Evolutionary conservation across 2,329 filamentous ascomycete genomes (phyloP), one percentile per base, ranked within the genome.

Genomic region (Triangularia verruculosa): DNA sequence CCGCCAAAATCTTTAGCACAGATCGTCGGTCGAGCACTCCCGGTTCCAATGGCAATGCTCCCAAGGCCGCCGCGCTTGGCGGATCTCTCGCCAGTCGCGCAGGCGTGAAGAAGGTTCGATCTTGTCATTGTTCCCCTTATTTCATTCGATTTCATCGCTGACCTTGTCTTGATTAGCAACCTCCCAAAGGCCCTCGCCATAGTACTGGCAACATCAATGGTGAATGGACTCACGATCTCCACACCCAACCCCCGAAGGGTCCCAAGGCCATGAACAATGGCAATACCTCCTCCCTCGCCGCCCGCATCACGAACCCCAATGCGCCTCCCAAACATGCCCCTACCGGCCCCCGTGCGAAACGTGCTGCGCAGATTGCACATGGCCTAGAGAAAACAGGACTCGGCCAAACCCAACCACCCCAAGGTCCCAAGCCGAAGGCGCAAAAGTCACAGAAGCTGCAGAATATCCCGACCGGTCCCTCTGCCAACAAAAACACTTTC

Each of bases 221-320:
- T 68, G 87, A 89, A 75, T 91, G 88, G 89, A 87, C 86, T 9
- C 88, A 91, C 73, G 89, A 91, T 69, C 81, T 91, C 3, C 87
- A 91, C 74, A 76, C 77, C 67, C 68, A 78, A 69, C 73, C 71
- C 76, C 54, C 59, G 53, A 28, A 24, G 56, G 61, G 59, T 69
- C 73, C 70, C 70, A 71, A 66, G 20, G 71, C 69, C 62, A 69
- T 72, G 60, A 61, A 67, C 47, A 59, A 59, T 17, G 47, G 22
- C 22, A 24, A 24, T 15, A 24, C 51, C 5, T 75, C 73, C 68
- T 78, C 81, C 9, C 77, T 86, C 52, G 79, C 80, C 61, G 76
- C 70, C 25, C 71, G 71, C 64, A 71, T 72, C 63, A 69, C 70
- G 30, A 57, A 61, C 20, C 55, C 43, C 51, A 32, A 30, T 20